Evolutionary conservation across 257 asterid species (phyloP), one percentile per base, ranked within the genome.

Genomic region (Fraxinus quadrangulata): DNA sequence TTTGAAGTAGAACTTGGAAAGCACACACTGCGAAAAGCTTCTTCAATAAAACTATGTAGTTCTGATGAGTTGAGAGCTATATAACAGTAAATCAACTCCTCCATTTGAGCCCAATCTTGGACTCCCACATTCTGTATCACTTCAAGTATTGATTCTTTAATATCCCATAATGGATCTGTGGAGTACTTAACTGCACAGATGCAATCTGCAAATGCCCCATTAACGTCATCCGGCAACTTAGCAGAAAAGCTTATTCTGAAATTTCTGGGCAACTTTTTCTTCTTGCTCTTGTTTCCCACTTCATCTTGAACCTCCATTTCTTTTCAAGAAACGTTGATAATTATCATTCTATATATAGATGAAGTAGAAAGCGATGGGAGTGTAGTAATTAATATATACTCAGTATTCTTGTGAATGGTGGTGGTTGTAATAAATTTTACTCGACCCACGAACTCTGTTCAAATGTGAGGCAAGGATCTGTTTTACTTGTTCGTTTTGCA

Each of bases 111-210:
- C 95, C 95, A 91, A 17, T 86, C 87, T 23, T 72, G 74, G 76
- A 91, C 75, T 26, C 89, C 91, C 40, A 89, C 79, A 49, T 73
- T 81, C 79, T 87, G 77, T 21, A 87, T 83, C 81, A 90, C 83
- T 80, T 90, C 91, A 34, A 70, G 34, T 7, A 91, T 82, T 30
- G 95, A 91, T n/a, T 83, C 85, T 67, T 87, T 78, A 28, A 91
- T 87, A 37, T 91, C 95, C n/a, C 72, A 16, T 33, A 81, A 73
- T 0, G 97, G 95, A 76, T 89, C 73, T 26, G 79, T 71, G 0
- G 97, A 89, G 59, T 86, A 86, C 83, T 88, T 88, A 8, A 91
- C 97, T 0, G 86, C 90, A 36, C 97, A 91, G 2, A 87, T 78
- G 28, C 95, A 84, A 19, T 91, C 91, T 0, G 68, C 85, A 17